Evolutionary conservation across 192 early-diverging fungal genomes (phyloP), one percentile per base, ranked within the genome.

Genomic region (Entomortierella chlamydospora): DNA sequence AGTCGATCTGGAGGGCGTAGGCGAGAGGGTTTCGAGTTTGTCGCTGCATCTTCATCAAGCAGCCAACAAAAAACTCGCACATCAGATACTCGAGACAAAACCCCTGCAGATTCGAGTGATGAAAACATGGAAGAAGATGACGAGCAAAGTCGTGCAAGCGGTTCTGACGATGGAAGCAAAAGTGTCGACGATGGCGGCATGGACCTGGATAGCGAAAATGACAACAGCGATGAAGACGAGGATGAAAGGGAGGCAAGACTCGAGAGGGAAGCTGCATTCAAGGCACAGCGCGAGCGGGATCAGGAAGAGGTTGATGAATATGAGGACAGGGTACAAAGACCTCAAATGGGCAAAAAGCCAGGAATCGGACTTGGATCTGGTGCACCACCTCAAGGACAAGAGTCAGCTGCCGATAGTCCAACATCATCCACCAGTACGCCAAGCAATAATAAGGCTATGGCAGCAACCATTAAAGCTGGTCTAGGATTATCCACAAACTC

Each of bases 161-260:
- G 77, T 18, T 57, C 67, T 31, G 82, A 68, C 33, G 85, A 89
- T 23, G 82, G 82, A 12, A 65, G 72, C 41, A 80, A 87, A 64
- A 37, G 34, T 37, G 34, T 4, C 5, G 10, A 10, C 4, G 47
- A 50, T 50, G 7, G 22, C 26, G 84, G 67, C n/a, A 72, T 81
- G 53, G 87, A 84, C 54, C 58, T 59, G 2, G 82, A 61, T 33
- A 33, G 26, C 0, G 47, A 60, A 3, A 39, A 57, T 2, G 61
- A 56, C n/a, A 72, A 85, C 5, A 72, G 54, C 0, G 70, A 76
- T 2, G 47, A 64, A 23, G 82, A 85, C n/a, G 61, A 81, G 31
- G 84, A 79, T 1, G 88, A 90, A 6, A 74, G 81, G 9, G 70
- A 26, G 25, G 63, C 29, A 9, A 71, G 43, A 39, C 15, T 26